Evolutionary conservation across 345 rosid species (phyloP), one percentile per base, ranked within the genome.

Genomic region (Eucalyptus polybractea): DNA sequence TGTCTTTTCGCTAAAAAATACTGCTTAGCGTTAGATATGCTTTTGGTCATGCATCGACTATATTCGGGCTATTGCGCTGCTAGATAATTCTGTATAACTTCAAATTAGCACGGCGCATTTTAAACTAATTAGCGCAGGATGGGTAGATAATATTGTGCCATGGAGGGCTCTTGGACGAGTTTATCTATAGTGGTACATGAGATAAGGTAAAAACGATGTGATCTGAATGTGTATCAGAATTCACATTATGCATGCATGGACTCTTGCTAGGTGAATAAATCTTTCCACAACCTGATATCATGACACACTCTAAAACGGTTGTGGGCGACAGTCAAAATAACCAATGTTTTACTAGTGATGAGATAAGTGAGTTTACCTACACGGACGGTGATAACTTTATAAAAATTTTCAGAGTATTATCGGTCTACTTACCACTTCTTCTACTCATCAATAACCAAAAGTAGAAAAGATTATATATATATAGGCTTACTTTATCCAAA

Each of bases 241-340:
- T 37, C 81, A 72, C 81, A 19, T 10, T 72, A 72, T 72, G 6
- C 45, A 37, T 37, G 25, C 27, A 37, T 21, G 47, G 85, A 21
- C 5, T 76, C 27, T 21, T 4, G 6, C 21, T n/a, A 2, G 29
- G 47, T 21, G 2, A 40, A 76, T 21, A 10, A 3, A 11, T 40
- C 15, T 76, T 76, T 76, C 14, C 85, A 76, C 24, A 76, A 21
- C 9, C 8, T 40, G 27, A 76, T 21, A 40, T 40, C 15, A 1
- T 40, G 8, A 37, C 6, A 21, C 27, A 21, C 0, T 76, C 47
- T 40, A 37, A 76, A 40, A 76, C 3, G 4, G 15, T 76, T 76
- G 47, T 12, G 8, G 15, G 0, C 15, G 1, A 7, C 0, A 5
- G 3, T 40, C 47, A 0, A 76, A 37, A 21, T 76, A 24, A 21